These are phyloP conservation scores for Populus ilicifolia DNA, from an alignment of 345 rosid species.

Conservation along the genomic window DNA sequence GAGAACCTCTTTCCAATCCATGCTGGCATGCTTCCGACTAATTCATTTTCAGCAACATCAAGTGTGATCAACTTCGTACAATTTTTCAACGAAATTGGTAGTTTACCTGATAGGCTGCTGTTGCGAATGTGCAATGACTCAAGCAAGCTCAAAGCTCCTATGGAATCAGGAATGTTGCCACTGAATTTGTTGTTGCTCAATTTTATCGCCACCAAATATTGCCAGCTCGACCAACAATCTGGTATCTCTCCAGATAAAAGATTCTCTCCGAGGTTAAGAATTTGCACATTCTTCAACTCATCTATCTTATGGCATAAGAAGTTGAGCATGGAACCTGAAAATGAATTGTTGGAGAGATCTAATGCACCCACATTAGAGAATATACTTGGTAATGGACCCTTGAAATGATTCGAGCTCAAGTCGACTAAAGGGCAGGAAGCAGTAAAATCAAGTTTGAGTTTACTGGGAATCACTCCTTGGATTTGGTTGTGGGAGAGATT, in stretches of 20 bases:
- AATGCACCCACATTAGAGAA: not conserved
- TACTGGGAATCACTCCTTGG: not conserved
- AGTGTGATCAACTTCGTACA: not conserved
- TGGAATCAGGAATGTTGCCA: slow-evolving; percentile 5
- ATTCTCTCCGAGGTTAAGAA: slow-evolving; percentile 8
- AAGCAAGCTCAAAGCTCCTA: not conserved
- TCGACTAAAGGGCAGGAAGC: not conserved
- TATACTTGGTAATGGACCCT: slow-evolving; percentile 1
- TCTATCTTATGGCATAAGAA: not conserved
- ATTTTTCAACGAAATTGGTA: slow-evolving; percentile 1
- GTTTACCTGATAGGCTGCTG: slow-evolving; percentile 3
- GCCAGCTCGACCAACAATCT: slow-evolving; percentile 20
- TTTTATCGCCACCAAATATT: not conserved
- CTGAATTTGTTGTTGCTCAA: not conserved
- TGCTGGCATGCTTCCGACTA: not conserved
- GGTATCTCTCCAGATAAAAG: slow-evolving; percentile 5
- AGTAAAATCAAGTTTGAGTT: not conserved
- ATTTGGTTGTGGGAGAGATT: slow-evolving; percentile 7
- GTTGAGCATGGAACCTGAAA: slow-evolving; percentile 12
- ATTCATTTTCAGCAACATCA: slow-evolving; percentile 6
- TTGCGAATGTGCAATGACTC: not conserved
- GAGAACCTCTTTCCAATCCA: not conserved
- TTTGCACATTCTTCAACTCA: not conserved
- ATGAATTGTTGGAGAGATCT: slow-evolving; percentile 4
- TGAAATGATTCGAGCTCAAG: slow-evolving; percentile 6